A percentile compares a stretch with the other conserved stretches of the same genome.
phyloP scores from a whole-genome alignment of 73 alveolate genomes.

The Tetrahymena borealis region DNA sequence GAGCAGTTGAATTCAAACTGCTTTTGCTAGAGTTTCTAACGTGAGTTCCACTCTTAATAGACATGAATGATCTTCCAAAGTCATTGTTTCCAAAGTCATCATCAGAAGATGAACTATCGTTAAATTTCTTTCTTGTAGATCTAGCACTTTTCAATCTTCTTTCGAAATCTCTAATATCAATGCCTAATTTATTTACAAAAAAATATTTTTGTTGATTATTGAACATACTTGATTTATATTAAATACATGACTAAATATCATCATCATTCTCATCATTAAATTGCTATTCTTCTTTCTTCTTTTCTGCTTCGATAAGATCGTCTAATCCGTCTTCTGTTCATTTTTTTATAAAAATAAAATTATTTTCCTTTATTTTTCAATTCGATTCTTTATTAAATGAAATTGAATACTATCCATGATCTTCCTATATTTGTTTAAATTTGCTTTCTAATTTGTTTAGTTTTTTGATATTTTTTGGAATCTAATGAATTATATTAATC shows the following conservation, averaged over 20 bases:
- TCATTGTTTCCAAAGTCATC: background rate
- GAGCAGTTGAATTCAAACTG: background rate
- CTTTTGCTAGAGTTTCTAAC: background rate
- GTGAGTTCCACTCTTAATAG: background rate
- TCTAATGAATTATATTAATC: background rate
- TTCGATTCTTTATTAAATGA: too few species aligned
- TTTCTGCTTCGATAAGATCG: background rate
- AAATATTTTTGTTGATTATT: background rate
- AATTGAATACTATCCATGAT: background rate
- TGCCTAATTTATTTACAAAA: background rate
- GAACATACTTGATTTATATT: background rate
- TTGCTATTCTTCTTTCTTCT: background rate
- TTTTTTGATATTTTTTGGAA: background rate
- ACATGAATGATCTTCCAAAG: background rate
- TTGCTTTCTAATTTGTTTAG: background rate
- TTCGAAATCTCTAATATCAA: background rate
- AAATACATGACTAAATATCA: background rate
- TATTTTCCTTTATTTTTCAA: background rate
- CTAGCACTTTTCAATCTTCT: background rate
- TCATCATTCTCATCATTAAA: background rate
- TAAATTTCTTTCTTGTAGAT: background rate
- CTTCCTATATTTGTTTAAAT: background rate
- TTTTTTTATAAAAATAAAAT: background rate
- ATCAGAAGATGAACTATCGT: background rate
- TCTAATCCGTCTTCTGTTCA: background rate